Evolutionary conservation across 306 rosid genomes (phyloP).

Genomic region (Fagus crenata): DNA sequence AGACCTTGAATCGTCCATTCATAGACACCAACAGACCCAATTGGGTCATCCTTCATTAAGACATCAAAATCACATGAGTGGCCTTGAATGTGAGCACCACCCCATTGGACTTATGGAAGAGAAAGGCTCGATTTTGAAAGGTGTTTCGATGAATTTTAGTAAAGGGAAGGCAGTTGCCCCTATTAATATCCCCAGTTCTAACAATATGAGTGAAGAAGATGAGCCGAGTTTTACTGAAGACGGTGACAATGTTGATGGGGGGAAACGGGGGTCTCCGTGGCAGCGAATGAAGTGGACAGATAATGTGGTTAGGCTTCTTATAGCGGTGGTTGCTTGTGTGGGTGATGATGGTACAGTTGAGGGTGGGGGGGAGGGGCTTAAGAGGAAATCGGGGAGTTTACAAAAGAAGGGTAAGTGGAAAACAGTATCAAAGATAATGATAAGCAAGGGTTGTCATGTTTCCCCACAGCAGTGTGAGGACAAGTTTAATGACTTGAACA

Average conservation of each 20-base stretch:
- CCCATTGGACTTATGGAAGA: conserved; percentile 52
- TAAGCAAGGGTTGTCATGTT: conserved; percentile 72
- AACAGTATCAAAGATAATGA: conserved; percentile 83
- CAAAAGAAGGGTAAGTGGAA: conserved; percentile 99
- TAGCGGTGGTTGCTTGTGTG: conserved; percentile 76
- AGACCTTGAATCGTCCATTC: conserved; percentile 64
- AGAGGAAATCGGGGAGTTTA: conserved; percentile 64
- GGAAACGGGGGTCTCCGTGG: conserved; percentile 77
- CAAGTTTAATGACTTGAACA: conserved; percentile 89
- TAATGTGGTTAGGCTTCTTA: conserved; percentile 80
- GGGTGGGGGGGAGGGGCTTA: conserved; percentile 57
- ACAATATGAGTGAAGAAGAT: conserved; percentile 75
- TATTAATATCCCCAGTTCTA: conserved; percentile 33
- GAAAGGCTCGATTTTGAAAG: conserved; percentile 45
- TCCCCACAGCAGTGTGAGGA: conserved; percentile 99
- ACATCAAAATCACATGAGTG: conserved; percentile 54
- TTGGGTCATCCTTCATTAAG: conserved; percentile 47
- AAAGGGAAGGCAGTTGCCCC: conserved; percentile 60
- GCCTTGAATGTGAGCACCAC: conserved; percentile 47
- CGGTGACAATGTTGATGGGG: conserved; percentile 55
- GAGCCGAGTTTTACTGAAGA: conserved; percentile 68
- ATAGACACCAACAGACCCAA: conserved; percentile 57
- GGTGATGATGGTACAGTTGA: conserved; percentile 74
- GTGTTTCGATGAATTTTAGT: conserved; percentile 22
- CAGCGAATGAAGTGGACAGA: conserved; percentile 99